Evolutionary conservation across 2,329 filamentous ascomycete genomes (phyloP).

Genomic region (Nothopassalora personata): DNA sequence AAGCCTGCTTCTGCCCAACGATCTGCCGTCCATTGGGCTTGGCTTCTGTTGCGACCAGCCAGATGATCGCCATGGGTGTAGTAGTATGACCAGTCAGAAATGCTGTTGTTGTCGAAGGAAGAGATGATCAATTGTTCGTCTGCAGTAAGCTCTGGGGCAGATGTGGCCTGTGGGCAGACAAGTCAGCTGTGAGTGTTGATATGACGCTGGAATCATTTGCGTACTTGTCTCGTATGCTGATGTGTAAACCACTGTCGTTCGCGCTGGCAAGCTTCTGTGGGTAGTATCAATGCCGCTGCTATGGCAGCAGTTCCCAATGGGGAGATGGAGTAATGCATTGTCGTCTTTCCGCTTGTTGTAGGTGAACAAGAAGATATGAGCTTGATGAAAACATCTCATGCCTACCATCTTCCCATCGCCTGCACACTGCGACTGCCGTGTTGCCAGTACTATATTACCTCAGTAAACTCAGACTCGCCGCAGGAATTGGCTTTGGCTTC

Average conservation of each 20-base stretch:
- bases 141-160: slow-evolving; percentile 24
- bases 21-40: slow-evolving; percentile 44
- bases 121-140: slow-evolving; percentile 38
- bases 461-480: too few relatives aligned
- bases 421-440: neutral
- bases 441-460: too few relatives aligned
- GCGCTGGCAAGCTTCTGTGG: slow-evolving; percentile 7
- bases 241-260: neutral
- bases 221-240: neutral
- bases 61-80: slow-evolving; percentile 47
- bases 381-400: neutral
- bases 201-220: slow-evolving; percentile 1
- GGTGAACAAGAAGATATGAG: neutral
- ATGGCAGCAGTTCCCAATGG: neutral
- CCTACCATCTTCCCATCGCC: neutral
- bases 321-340: neutral
- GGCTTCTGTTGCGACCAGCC: slow-evolving; percentile 43
- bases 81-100: slow-evolving; percentile 31
- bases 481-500: too few relatives aligned
- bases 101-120: slow-evolving; percentile 39
- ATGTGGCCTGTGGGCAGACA: slow-evolving; percentile 7
- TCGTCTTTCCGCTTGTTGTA: neutral
- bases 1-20: slow-evolving; percentile 43
- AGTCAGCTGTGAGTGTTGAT: neutral
- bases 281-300: neutral